Evolutionary conservation across 2,329 filamentous ascomycete genomes (phyloP).

Genomic region (Arthroderma sp.): DNA sequence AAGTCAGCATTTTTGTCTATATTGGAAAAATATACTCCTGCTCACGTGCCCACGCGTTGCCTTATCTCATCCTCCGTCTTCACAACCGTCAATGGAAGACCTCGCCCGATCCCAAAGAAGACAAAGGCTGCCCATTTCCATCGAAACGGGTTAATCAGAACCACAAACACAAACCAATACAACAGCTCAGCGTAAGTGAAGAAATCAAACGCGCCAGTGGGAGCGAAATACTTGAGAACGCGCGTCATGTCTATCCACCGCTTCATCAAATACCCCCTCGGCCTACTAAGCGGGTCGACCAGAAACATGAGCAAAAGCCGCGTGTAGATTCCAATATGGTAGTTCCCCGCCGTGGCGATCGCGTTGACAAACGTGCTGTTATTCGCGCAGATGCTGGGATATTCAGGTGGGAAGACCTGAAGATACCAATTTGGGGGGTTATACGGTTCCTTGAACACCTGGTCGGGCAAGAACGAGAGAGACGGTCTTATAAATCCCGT

Average conservation of each 20-base stretch:
- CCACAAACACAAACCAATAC: conserved; percentile 74
- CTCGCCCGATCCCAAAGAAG: conserved; percentile 58
- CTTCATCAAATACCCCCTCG: conserved; percentile 62
- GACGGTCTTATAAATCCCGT: conserved; percentile 67
- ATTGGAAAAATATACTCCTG: background rate
- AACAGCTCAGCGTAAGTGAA: conserved; percentile 76
- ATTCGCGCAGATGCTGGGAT: conserved; percentile 62
- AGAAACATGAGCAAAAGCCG: conserved; percentile 78
- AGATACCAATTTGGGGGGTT: conserved; percentile 77
- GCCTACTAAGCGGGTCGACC: conserved; percentile 61
- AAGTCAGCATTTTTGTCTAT: too few species aligned
- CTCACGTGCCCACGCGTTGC: conserved; percentile 19
- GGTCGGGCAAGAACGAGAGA: conserved; percentile 58
- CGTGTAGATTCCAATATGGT: conserved; percentile 83
- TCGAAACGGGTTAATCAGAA: conserved; percentile 67
- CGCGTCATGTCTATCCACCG: conserved; percentile 77
- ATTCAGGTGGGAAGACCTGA: conserved; percentile 66
- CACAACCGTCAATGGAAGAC: conserved; percentile 54
- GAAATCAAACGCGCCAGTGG: conserved; percentile 71
- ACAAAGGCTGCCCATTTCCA: conserved; percentile 88
- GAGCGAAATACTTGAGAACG: conserved; percentile 54
- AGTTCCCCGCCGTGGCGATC: conserved; percentile 73
- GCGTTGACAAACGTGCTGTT: conserved; percentile 74
- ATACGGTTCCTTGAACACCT: conserved; percentile 62
- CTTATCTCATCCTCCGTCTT: conserved; percentile 50